Evolutionary conservation across 139 green algal genomes (phyloP).

Genomic region (Tetradesmus lagerheimii): DNA sequence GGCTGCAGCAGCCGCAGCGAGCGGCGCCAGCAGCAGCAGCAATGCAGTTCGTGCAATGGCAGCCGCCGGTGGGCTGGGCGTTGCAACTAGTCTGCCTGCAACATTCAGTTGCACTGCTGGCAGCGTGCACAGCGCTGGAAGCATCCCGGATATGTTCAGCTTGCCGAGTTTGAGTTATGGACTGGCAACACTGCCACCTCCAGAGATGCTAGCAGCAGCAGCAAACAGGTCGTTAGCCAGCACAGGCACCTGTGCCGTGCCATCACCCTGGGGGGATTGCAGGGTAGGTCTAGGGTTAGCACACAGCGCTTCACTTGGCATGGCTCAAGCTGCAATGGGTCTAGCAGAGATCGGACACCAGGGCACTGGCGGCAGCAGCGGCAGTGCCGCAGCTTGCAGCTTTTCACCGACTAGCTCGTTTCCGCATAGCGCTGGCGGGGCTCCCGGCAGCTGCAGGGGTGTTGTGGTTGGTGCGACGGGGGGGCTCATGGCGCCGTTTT

Average conservation of each 20-base stretch:
- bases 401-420: background rate
- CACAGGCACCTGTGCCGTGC: background rate
- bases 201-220: conserved; percentile 23
- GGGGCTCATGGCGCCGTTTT: conserved; percentile 43
- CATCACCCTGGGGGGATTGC: background rate
- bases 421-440: background rate
- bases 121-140: conserved; percentile 8
- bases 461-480: conserved; percentile 37
- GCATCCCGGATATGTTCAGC: conserved; percentile 31
- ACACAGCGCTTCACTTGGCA: background rate
- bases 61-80: background rate
- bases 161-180: conserved; percentile 30
- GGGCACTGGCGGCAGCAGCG: conserved; percentile 10
- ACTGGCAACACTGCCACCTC: conserved; percentile 23
- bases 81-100: background rate
- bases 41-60: background rate
- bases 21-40: background rate
- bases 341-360: background rate
- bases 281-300: background rate
- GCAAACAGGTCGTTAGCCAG: background rate
- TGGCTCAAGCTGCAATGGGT: background rate
- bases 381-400: background rate
- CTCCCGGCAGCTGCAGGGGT: background rate
- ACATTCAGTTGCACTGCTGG: background rate
- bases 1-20: background rate